Evolutionary conservation across 2,329 filamentous ascomycete genomes (phyloP), one percentile per base, ranked within the genome.

Genomic region (Trichoderma gracile): DNA sequence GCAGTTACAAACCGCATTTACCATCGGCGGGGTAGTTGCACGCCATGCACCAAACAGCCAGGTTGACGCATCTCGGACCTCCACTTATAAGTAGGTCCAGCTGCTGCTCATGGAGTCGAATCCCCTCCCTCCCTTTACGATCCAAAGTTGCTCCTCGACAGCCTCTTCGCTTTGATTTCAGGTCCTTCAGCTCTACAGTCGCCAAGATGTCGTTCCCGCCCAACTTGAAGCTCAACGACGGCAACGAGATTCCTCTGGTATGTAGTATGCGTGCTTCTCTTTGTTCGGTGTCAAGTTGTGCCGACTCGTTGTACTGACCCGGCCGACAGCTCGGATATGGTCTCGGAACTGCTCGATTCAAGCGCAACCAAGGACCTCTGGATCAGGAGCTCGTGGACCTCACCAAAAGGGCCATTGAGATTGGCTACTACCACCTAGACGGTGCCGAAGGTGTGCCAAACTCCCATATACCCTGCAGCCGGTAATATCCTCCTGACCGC

Each of bases 381-480:
- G 86, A 91, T 68, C 77, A 86, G 63, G 79, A 81, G 5, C 76
- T 83, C 55, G 73, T 82, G 52, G 76, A 80, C 25, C 68, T 78
- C 59, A 81, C 82, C 47, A 84, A 89, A 64, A 82, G 78, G 68
- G 90, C 90, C 38, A 88, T 92, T 70, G 82, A 84, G 62, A 75
- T 85, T n/a, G 90, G 89, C 25, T 93, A 88, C 74, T 81, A 82
- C 65, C 90, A 93, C 71, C 80, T 93, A 3, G 91, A 94, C 74
- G 86, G 90, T 49, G 91, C 91, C 21, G 87, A 93, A 79, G 78
- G 87, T 88, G 73, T 64, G 76, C 68, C 19, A 23, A 46, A 5
- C 30, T 6, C 33, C 14, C 2, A 52, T 25, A 5, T 40, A 23
- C 17, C 19, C 15, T 19, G 46, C 21, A 17, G 12, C 3, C 14